Base-by-base conservation (phyloP, 768 basidiomycete genomes). In the Leccinum incarnatum region DNA sequence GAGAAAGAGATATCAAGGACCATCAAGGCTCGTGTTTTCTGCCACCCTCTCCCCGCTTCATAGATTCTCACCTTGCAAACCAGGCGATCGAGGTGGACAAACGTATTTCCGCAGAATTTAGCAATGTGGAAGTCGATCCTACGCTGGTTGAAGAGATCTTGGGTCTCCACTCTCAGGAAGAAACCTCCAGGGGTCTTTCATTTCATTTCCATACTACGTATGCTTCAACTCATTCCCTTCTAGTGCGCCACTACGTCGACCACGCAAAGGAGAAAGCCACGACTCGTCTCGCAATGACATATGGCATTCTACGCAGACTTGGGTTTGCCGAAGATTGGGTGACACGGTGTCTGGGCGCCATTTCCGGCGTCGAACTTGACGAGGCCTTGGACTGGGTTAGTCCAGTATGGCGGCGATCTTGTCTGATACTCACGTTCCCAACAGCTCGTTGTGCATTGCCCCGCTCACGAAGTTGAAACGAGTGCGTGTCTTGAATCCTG, bases 301-400 rank as follows among this genome's bases (percentile, higher is more conserved):
- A 90, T 67, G 92, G 93, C 47, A 82, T 89, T 27, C 76, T 98
- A 25, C 78, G 88, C 61, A 81, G 90, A 51, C 77, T 95, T 23
- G 92, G 91, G 4, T 93, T 93, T 69, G 72, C 80, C 2, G 85
- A 91, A 65, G 79, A 79, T 11, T 77, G 83, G 54, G 87, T 93
- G 6, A 79, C 83, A 51, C 81, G 89, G 64, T 97, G 93, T 69
- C 72, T 98, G 48, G 74, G 76, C 53, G 72, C 79, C 6, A 83
- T 93, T 27, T 72, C 77, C 27, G 82, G 87, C 12, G 74, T 88
- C 32, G 91, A 91, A 25, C 75, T 93, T n/a, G 95, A 98, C 15
- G 89, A 93, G 53, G 93, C 91, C 10, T 81, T 90, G 54, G 89
- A 95, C 68, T 98, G 96, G 96, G 93, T 96, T 63, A 56, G 84